Percentiles rank a stretch among this genome's conserved stretches.
These are phyloP conservation scores for Ascochyta viciae-villosae DNA, from an alignment of 2,329 filamentous ascomycete species.

Conservation along the genomic window DNA sequence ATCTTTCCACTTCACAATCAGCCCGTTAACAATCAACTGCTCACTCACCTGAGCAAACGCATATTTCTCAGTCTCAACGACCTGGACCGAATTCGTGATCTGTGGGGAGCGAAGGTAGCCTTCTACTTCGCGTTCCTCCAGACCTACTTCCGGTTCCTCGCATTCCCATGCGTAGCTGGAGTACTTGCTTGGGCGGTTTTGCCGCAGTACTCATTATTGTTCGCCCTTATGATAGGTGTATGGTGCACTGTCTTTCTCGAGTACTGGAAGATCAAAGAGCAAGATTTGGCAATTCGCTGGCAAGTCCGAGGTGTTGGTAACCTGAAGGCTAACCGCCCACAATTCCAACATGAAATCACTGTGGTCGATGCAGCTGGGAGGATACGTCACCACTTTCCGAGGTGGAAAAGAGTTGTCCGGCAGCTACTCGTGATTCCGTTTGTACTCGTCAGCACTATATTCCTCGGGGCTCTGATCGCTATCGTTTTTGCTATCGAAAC, in stretches of 20 bases:
- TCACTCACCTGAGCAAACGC: conserved; percentile 76
- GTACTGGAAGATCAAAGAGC: conserved; percentile 45
- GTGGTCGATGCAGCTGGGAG: conserved; percentile 37
- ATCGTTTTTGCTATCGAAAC: conserved; percentile 43
- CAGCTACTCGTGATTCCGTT: conserved; percentile 44
- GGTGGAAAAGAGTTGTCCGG: conserved; percentile 38
- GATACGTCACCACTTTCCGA: conserved; percentile 36
- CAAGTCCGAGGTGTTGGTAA: conserved; percentile 40
- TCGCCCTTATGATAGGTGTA: conserved; percentile 40
- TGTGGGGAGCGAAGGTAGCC: conserved; percentile 73
- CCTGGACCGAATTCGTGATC: conserved; percentile 76
- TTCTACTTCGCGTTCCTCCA: conserved; percentile 48
- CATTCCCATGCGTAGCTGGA: conserved; percentile 40
- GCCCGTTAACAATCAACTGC: conserved; percentile 75
- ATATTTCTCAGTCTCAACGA: conserved; percentile 70
- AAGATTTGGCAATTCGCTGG: conserved; percentile 44
- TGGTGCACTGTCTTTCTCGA: conserved; percentile 47
- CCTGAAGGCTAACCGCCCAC: conserved; percentile 40
- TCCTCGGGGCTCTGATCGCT: conserved; percentile 38
- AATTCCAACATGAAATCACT: conserved; percentile 36
- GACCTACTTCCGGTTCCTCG: conserved; percentile 41
- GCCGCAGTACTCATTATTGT: conserved; percentile 40
- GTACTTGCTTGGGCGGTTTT: conserved; percentile 41
- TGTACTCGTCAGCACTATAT: conserved; percentile 33
- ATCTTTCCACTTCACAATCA: conserved; percentile 83